Percentiles rank a stretch among this genome's conserved stretches.
These are phyloP conservation scores for Ceratobasidium sp. DNA, from an alignment of 1,284 basidiomycete species.

Conservation along the genomic window DNA sequence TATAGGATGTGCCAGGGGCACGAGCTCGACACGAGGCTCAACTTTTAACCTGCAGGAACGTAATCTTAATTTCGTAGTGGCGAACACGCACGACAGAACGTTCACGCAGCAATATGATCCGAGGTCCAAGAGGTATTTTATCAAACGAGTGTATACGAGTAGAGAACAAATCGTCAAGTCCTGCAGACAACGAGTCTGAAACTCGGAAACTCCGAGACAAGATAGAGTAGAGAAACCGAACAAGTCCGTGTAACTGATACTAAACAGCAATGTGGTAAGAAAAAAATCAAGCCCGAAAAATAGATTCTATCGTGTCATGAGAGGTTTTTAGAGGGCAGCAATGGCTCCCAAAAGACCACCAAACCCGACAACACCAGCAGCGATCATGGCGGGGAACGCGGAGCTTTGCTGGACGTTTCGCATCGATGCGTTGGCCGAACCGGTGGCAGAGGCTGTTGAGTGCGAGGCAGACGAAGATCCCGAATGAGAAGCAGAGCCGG, in stretches of 20 bases:
- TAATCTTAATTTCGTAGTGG: too few species aligned
- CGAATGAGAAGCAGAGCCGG: slow-evolving; percentile 35
- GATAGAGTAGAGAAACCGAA: slow-evolving; percentile 5
- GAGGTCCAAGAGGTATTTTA: slow-evolving; percentile 25
- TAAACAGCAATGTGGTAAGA: slow-evolving; percentile 15
- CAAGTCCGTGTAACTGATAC: slow-evolving; percentile 28
- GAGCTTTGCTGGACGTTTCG: slow-evolving; percentile 25
- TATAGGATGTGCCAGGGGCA: too few species aligned
- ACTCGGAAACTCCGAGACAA: slow-evolving; percentile 8
- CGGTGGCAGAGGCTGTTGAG: slow-evolving; percentile 36
- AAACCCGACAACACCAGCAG: slow-evolving; percentile 36
- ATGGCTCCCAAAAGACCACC: slow-evolving; percentile 32
- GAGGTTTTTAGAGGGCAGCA: slow-evolving; percentile 36
- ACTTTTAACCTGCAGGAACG: too few species aligned
- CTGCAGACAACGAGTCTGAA: slow-evolving; percentile 16
- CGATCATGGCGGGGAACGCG: slow-evolving; percentile 3
- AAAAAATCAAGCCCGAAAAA: slow-evolving; percentile 23
- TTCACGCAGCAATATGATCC: too few species aligned
- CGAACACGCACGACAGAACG: too few species aligned
- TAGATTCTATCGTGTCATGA: slow-evolving; percentile 16
- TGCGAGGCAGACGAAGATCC: slow-evolving; percentile 37
- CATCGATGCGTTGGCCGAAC: slow-evolving; percentile 25
- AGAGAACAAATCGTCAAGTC: slow-evolving; percentile 35
- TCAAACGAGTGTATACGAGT: slow-evolving; percentile 44
- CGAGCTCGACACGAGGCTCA: too few species aligned